These are phyloP conservation scores for Colletotrichum sp. DNA, from an alignment of 2,329 filamentous ascomycete species.

Conservation along the genomic window DNA sequence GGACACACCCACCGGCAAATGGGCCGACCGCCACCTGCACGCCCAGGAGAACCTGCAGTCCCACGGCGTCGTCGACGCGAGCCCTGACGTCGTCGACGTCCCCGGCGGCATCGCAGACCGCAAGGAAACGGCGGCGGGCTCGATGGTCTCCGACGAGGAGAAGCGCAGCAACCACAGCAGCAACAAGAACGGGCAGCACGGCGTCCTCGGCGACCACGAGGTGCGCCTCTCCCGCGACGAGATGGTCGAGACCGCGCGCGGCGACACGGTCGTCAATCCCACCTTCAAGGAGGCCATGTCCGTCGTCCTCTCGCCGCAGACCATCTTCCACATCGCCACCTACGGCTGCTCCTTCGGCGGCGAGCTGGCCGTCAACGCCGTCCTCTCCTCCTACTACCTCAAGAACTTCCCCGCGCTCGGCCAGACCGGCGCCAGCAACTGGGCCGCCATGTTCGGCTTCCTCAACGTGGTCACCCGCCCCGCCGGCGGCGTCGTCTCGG, in stretches of 20 bases:
- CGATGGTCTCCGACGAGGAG: constrained; percentile 33
- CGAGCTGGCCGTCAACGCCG: constrained; percentile 67
- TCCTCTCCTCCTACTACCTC: constrained; percentile 64
- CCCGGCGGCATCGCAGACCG: constrained; percentile 54
- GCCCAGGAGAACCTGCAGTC: constrained; percentile 57
- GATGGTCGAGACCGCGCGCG: constrained; percentile 59
- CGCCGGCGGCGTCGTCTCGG: constrained; percentile 64
- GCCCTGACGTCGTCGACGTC: constrained; percentile 52
- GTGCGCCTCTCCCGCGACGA: constrained; percentile 52
- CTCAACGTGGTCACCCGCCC: constrained; percentile 74
- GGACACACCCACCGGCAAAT: constrained; percentile 83
- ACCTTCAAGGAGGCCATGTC: constrained; percentile 51
- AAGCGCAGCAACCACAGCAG: constrained; percentile 38
- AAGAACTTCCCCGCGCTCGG: constrained; percentile 63
- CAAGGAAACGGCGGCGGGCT: constrained; percentile 24
- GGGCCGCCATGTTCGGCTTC: constrained; percentile 78
- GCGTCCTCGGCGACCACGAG: constrained; percentile 45
- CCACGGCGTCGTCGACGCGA: constrained; percentile 49
- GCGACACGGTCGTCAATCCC: constrained; percentile 61
- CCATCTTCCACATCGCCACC: constrained; percentile 58
- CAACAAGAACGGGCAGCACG: constrained; percentile 29
- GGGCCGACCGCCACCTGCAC: constrained; percentile 73
- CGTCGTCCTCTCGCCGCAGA: constrained; percentile 59
- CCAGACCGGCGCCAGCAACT: constrained; percentile 62
- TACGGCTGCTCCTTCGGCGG: constrained; percentile 69